These are phyloP conservation scores for Pneumocystis murina DNA, from an alignment of 1,139 yeast genomes.

Conservation along the genomic window DNA sequence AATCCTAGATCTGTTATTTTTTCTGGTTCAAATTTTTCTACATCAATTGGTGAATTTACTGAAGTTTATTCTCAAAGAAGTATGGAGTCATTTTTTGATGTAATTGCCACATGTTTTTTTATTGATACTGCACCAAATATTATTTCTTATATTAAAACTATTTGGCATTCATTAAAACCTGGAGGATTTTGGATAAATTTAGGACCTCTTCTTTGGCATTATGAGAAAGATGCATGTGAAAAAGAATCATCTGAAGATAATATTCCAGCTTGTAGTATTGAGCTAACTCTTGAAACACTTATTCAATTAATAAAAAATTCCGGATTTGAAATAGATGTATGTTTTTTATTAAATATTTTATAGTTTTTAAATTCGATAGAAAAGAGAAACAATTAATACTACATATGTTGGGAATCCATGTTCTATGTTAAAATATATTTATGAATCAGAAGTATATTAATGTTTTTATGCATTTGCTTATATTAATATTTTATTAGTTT, in stretches of 20 bases:
- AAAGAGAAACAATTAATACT: slow-evolving; percentile 29
- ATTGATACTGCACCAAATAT: slow-evolving; percentile 66
- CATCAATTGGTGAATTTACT: slow-evolving; percentile 66
- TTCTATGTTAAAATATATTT: slow-evolving; percentile 43
- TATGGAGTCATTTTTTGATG: slow-evolving; percentile 17
- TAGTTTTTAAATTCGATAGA: not conserved
- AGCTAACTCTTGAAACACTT: slow-evolving; percentile 48
- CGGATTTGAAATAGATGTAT: slow-evolving; percentile 41
- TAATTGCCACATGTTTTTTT: slow-evolving; percentile 56
- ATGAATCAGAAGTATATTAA: slow-evolving; percentile 30
- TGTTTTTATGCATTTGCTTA: not conserved
- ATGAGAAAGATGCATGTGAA: slow-evolving; percentile 35
- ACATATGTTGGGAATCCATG: slow-evolving; percentile 43
- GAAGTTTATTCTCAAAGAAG: slow-evolving; percentile 45
- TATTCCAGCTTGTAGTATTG: slow-evolving; percentile 38
- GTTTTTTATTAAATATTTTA: slow-evolving; percentile 16
- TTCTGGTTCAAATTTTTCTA: slow-evolving; percentile 34
- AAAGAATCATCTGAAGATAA: slow-evolving; percentile 22
- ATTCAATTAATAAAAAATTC: slow-evolving; percentile 32
- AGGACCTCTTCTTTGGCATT: slow-evolving; percentile 82
- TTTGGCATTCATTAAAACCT: slow-evolving; percentile 36
- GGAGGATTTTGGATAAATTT: slow-evolving; percentile 68
- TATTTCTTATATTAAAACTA: slow-evolving; percentile 49
- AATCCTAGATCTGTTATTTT: slow-evolving; percentile 16
- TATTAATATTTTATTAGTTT: slow-evolving; percentile 28